phyloP scores from a whole-genome alignment of 2,329 filamentous ascomycete genomes.

The Hymenoscyphus fructigenus region DNA sequence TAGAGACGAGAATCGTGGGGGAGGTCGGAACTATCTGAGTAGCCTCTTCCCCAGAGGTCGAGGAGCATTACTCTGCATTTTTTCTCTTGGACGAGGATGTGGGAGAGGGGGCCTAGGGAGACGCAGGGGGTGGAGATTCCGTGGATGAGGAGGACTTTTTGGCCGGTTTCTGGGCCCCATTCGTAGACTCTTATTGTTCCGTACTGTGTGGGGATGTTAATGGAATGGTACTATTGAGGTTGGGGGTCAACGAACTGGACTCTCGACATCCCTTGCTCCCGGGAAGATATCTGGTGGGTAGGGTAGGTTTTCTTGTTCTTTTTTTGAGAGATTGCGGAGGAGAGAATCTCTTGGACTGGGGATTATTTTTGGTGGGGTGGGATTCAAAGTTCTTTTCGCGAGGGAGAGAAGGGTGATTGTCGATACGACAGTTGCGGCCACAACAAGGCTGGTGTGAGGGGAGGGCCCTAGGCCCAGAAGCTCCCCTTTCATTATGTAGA shows the following conservation, averaged over 20 bases:
- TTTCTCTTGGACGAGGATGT: constrained; percentile 57
- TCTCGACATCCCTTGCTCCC: constrained; percentile 65
- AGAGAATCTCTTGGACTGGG: constrained; percentile 28
- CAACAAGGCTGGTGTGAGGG: constrained; percentile 15
- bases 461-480: constrained; percentile 5
- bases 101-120: constrained; percentile 64
- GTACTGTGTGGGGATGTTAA: constrained; percentile 42
- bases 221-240: neutral
- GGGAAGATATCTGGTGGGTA: constrained; percentile 72
- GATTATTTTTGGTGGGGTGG: constrained; percentile 19
- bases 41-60: constrained; percentile 76
- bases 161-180: constrained; percentile 71
- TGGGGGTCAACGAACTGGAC: constrained; percentile 43
- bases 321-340: constrained; percentile 24
- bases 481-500: neutral
- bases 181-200: constrained; percentile 75
- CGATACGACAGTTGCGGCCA: constrained; percentile 24
- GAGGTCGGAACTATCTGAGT: constrained; percentile 65
- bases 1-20: constrained; percentile 65
- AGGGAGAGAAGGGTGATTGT: constrained; percentile 23
- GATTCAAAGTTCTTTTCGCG: constrained; percentile 13
- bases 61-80: constrained; percentile 80
- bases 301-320: constrained; percentile 45
- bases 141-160: constrained; percentile 73
- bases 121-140: constrained; percentile 79